A percentile compares a stretch with the other conserved stretches of the same genome.
phyloP scores from a whole-genome alignment of 2,329 filamentous ascomycete species.

The Davidsoniella neocaledoniae region DNA sequence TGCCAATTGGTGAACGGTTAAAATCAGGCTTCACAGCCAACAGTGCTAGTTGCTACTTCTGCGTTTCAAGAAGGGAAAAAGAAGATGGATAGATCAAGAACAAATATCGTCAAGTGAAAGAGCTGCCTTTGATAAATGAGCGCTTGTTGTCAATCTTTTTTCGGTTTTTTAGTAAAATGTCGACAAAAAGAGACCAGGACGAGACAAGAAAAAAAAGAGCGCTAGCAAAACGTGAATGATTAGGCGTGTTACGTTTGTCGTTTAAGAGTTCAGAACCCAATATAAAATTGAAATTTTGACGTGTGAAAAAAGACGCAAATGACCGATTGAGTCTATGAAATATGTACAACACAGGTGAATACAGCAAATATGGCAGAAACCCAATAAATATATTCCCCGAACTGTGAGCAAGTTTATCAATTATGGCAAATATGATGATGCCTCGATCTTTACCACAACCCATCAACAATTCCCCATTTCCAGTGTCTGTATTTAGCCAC shows the following conservation, averaged over 20 bases:
- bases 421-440: conserved; percentile 3
- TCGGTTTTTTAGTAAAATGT: too few relatives aligned
- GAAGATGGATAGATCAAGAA: background rate
- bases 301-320: too few relatives aligned
- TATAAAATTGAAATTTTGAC: too few relatives aligned
- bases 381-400: background rate
- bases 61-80: background rate
- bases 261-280: too few relatives aligned
- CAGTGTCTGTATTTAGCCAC: conserved; percentile 2
- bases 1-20: background rate
- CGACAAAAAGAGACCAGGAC: background rate
- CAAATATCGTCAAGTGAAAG: too few relatives aligned
- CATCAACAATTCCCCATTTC: background rate
- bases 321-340: background rate
- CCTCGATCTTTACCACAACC: background rate
- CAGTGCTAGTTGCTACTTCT: too few relatives aligned
- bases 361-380: too few relatives aligned
- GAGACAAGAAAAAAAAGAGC: background rate
- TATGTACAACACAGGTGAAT: background rate
- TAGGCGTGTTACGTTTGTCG: too few relatives aligned
- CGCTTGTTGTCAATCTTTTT: too few relatives aligned
- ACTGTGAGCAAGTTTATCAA: background rate
- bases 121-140: too few relatives aligned
- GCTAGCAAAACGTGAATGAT: background rate
- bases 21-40: background rate